Evolutionary conservation across 2,329 filamentous ascomycete genomes (phyloP).

Genomic region (Diaporthe eres): DNA sequence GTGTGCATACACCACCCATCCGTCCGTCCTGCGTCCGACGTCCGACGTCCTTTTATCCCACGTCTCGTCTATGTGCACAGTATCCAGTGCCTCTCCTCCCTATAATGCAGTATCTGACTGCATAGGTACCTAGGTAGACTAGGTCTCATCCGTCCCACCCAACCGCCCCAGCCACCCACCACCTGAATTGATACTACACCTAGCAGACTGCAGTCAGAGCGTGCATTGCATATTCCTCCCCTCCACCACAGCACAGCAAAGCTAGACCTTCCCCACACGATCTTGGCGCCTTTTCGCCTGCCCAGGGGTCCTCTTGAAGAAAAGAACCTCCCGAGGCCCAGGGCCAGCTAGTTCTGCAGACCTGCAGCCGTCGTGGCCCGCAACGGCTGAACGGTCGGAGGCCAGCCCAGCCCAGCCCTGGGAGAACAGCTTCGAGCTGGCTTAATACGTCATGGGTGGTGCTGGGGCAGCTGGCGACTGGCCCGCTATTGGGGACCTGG

Average conservation of each 20-base stretch:
- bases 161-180: not conserved
- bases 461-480: not conserved
- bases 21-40: not conserved
- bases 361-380: constrained; percentile 15
- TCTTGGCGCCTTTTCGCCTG: not conserved
- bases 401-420: constrained; percentile 5
- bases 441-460: constrained; percentile 28
- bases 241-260: not conserved
- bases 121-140: not conserved
- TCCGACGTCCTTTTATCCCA: not conserved
- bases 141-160: not conserved
- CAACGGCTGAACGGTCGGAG: constrained; percentile 23
- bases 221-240: constrained; percentile 5
- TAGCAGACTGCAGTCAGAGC: not conserved
- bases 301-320: constrained; percentile 26
- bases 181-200: not conserved
- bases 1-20: not conserved
- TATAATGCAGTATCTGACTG: not conserved
- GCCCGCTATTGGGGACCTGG: constrained; percentile 7
- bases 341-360: constrained; percentile 12
- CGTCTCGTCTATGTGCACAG: not conserved
- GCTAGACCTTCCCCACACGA: constrained; percentile 19
- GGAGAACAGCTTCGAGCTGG: not conserved
- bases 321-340: constrained; percentile 7
- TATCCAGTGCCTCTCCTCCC: not conserved